These are phyloP conservation scores for Naematelia aurantialba DNA, from an alignment of 768 basidiomycete species.

Conservation along the genomic window DNA sequence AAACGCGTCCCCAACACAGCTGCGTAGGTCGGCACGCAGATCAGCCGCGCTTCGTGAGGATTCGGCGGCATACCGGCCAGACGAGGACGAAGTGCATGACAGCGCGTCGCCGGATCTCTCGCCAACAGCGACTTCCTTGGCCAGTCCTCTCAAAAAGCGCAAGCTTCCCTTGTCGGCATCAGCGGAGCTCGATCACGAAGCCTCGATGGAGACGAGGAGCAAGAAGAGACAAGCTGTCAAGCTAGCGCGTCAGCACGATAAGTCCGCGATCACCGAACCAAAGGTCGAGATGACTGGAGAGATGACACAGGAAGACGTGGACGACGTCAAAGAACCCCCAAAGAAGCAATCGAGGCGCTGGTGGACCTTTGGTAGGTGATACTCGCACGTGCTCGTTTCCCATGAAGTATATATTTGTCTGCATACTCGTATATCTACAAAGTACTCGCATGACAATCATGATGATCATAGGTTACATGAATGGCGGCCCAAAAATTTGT, in stretches of 20 bases:
- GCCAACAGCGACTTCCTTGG: neutral
- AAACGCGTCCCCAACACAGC: neutral
- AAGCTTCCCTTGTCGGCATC: neutral
- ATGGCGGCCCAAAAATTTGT: neutral
- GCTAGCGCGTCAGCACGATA: neutral
- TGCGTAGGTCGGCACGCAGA: neutral
- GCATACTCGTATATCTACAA: neutral
- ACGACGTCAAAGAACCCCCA: neutral
- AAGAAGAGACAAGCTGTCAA: neutral
- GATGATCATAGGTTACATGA: neutral
- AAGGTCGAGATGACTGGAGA: neutral
- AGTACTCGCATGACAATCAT: neutral
- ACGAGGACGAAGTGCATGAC: neutral
- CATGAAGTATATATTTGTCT: too few species aligned
- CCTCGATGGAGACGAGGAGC: neutral
- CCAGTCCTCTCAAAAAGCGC: slow-evolving; percentile 74
- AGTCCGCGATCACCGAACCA: neutral
- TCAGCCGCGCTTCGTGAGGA: neutral
- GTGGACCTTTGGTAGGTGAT: slow-evolving; percentile 1
- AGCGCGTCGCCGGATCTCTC: neutral
- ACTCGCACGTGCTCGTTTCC: neutral
- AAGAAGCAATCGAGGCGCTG: slow-evolving; percentile 3
- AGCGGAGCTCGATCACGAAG: neutral
- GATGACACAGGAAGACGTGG: neutral
- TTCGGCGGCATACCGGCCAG: neutral